Evolutionary conservation across 106 monocot genomes (phyloP).

Genomic region (Acanthochlamys bracteata): DNA sequence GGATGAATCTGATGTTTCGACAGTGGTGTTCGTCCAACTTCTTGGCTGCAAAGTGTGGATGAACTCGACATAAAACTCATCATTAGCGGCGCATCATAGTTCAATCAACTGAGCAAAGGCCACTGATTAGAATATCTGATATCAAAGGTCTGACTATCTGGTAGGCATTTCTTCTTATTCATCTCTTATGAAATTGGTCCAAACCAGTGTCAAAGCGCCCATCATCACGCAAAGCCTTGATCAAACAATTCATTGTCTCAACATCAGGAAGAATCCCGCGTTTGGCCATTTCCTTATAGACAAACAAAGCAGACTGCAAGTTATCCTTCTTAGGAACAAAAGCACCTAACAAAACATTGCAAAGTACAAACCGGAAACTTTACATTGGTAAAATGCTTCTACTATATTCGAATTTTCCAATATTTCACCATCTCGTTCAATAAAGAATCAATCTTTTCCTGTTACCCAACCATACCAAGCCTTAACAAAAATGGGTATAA

Average conservation of each 20-base stretch:
- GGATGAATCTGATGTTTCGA: no score
- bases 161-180: slow-evolving; percentile 42
- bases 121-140: slow-evolving; percentile 36
- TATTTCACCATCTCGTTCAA: slow-evolving; percentile 44
- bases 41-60: slow-evolving; percentile 18
- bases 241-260: slow-evolving; percentile 56
- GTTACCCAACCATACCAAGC: slow-evolving; percentile 20
- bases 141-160: slow-evolving; percentile 53
- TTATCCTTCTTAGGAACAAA: slow-evolving; percentile 18
- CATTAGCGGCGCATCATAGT: slow-evolving; percentile 19
- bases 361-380: slow-evolving; percentile 26
- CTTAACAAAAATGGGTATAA: slow-evolving; percentile 16
- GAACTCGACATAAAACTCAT: slow-evolving; percentile 21
- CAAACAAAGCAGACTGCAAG: slow-evolving; percentile 34
- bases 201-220: slow-evolving; percentile 43
- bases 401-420: slow-evolving; percentile 11
- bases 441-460: slow-evolving; percentile 20
- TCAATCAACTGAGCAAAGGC: slow-evolving; percentile 30
- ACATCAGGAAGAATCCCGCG: slow-evolving; percentile 37
- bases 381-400: slow-evolving; percentile 7
- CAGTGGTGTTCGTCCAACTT: no score
- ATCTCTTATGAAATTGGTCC: slow-evolving; percentile 48
- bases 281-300: slow-evolving; percentile 84
- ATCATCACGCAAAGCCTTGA: slow-evolving; percentile 24
- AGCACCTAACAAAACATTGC: slow-evolving; percentile 26